These are phyloP conservation scores for Solanum medicagineum DNA, from an alignment of 257 asterid genomes.

Conservation along the genomic window DNA sequence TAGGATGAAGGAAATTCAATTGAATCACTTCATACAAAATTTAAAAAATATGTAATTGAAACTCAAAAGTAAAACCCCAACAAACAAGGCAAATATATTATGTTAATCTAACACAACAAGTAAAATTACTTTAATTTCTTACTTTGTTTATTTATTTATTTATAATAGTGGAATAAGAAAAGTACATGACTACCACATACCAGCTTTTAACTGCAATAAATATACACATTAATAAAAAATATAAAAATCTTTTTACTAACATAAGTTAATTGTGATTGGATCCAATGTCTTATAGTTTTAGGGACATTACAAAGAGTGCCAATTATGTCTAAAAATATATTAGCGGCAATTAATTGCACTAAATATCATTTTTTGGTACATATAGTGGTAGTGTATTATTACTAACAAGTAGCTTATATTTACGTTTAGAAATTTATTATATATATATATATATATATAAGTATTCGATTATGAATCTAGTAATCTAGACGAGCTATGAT, in stretches of 20 bases:
- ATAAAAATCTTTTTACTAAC: too few species aligned
- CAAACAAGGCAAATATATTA: neutral
- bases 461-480: neutral
- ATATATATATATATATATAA: neutral
- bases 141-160: too few species aligned
- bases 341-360: too few species aligned
- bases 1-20: neutral
- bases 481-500: neutral
- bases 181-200: neutral
- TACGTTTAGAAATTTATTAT: neutral
- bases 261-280: too few species aligned
- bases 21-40: neutral
- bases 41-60: neutral
- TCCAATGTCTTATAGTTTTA: too few species aligned
- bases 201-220: too few species aligned
- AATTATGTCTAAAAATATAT: neutral
- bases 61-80: neutral
- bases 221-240: too few species aligned
- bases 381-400: too few species aligned
- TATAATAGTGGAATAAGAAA: neutral
- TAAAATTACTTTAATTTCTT: neutral
- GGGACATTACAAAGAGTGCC: too few species aligned
- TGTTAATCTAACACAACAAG: neutral
- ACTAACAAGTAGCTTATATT: neutral
- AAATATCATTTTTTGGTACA: too few species aligned